These are phyloP conservation scores for Dorcoceras hygrometricum DNA, from an alignment of 257 asterid species.

Conservation along the genomic window DNA sequence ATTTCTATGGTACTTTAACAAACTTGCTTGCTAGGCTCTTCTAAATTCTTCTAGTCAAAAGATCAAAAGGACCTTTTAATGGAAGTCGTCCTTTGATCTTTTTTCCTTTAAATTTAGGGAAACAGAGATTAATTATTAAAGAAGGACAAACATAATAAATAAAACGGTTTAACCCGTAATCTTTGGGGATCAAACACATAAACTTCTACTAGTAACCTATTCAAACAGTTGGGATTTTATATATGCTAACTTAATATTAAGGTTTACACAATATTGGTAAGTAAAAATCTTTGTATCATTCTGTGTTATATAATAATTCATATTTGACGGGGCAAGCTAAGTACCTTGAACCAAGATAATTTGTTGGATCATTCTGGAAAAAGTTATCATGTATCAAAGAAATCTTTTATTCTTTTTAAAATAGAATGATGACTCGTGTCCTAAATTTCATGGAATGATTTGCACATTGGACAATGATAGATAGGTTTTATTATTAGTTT, in stretches of 20 bases:
- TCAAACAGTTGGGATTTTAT: too few relatives aligned
- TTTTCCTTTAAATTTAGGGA: too few relatives aligned
- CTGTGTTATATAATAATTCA: too few relatives aligned
- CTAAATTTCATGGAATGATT: slow-evolving; percentile 19
- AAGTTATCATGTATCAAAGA: slow-evolving; percentile 26
- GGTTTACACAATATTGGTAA: too few relatives aligned
- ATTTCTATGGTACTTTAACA: slow-evolving; percentile 42
- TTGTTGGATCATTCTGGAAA: slow-evolving; percentile 13
- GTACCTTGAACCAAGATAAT: not conserved
- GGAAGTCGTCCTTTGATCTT: slow-evolving; percentile 20
- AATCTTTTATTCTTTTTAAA: too few relatives aligned
- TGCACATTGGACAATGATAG: slow-evolving; percentile 26
- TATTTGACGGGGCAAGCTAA: not conserved
- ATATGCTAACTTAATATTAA: too few relatives aligned
- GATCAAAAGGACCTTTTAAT: slow-evolving; percentile 13
- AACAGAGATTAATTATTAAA: too few relatives aligned
- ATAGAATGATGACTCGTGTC: slow-evolving; percentile 36
- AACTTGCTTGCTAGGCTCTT: slow-evolving; percentile 31
- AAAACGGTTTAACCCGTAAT: too few relatives aligned
- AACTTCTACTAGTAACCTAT: too few relatives aligned
- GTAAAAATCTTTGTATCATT: too few relatives aligned
- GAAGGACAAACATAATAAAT: too few relatives aligned
- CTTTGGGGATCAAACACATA: too few relatives aligned
- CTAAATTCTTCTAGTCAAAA: slow-evolving; percentile 15
- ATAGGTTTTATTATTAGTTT: slow-evolving; percentile 18